Conservation (phyloP, 2,329 filamentous ascomycete genomes). For the Colletotrichum cordylinicola region DNA sequence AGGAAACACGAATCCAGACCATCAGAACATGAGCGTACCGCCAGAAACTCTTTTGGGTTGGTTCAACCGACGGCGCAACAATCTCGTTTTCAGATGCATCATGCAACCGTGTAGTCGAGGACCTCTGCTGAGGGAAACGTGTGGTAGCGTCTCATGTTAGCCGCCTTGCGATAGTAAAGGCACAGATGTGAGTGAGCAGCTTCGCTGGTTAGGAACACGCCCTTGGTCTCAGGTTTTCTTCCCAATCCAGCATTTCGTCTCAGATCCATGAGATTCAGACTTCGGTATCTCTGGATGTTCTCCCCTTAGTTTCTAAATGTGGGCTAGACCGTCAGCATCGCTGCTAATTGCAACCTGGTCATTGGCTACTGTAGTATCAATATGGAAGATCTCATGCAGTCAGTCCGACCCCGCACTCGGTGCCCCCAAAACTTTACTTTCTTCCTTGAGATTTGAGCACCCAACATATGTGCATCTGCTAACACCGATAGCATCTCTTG, state of each 20-base stretch:
- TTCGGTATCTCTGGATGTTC: neutral
- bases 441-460: rapidly evolving
- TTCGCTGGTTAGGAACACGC: neutral
- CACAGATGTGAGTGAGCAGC: neutral
- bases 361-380: neutral
- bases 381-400: too few relatives aligned
- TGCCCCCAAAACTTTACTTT: neutral
- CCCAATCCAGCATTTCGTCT: neutral
- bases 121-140: neutral
- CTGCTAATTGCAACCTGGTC: neutral
- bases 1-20: neutral
- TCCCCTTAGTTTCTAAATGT: rapidly evolving
- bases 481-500: neutral
- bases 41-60: neutral
- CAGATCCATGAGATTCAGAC: neutral
- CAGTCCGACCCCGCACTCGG: neutral
- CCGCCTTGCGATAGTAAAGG: neutral
- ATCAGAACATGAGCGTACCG: neutral
- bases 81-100: neutral
- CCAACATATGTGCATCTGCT: rapidly evolving
- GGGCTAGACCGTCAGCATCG: neutral
- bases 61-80: neutral
- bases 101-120: neutral
- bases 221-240: neutral
- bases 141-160: neutral